Base-by-base conservation (phyloP, 257 asterid genomes). In the Ehretia macrophylla region DNA sequence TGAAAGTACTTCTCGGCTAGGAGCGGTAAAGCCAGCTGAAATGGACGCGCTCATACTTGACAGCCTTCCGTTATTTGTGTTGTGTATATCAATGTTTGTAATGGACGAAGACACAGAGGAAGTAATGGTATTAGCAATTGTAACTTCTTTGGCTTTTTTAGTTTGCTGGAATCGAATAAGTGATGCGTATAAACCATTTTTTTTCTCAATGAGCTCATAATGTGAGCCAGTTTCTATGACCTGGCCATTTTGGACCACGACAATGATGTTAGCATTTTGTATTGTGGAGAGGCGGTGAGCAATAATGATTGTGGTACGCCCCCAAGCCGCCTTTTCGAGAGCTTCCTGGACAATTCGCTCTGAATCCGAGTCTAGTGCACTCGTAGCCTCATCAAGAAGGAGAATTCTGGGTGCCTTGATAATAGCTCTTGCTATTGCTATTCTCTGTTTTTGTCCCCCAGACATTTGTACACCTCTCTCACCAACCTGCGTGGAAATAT, bases 201-300 rank as follows among this genome's bases (percentile, higher is more conserved):
- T 76, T 6, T 79, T 27, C 44, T 60, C 46, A 13, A 73, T 81
- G 4, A 91, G 95, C 14, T 81, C 73, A 11, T 71, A 75, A 20
- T 91, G 97, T 0, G 96, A 74, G 11, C 99, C 97, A 1, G 76
- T 82, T 55, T 84, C 96, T 68, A 61, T 40, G 67, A 88, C 82
- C 50, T 77, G 84, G 14, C 97, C 94, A 11, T 80, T 72, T 56
- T 81, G 88, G 42, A 85, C 83, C 21, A 92, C 91, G 0, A 87
- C 85, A 8, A 92, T 88, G 18, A 84, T 65, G 76, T 92, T 89
- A 0, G 95, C 97, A 8, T 79, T 83, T 14, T 86, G 86, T 65
- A 92, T 83, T 23, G 99, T 92, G 68, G 97, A 92, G 59, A 88
- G 94, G n/a, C 99, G 97, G 49, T 92, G 97, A 44, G 99, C 95